These are phyloP conservation scores for Boletus rex-veris DNA, from an alignment of 768 basidiomycete genomes.

Conservation along the genomic window DNA sequence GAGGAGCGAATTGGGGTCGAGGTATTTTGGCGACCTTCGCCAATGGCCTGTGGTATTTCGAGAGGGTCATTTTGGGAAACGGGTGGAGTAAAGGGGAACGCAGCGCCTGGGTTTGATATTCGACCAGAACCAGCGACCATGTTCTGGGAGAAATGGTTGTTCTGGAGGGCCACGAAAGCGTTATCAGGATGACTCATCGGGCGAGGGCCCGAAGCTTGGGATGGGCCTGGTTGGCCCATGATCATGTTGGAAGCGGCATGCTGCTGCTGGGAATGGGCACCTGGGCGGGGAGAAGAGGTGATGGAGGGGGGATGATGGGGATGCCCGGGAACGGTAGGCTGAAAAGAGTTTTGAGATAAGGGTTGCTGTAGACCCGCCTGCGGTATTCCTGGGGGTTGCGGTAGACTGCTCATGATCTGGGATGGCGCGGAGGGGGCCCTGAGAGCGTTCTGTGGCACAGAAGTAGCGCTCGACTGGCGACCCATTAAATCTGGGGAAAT, in stretches of 20 bases:
- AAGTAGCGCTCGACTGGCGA: slow-evolving; percentile 37
- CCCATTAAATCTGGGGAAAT: slow-evolving; percentile 45
- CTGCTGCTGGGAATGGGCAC: slow-evolving; percentile 28
- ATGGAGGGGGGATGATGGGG: slow-evolving; percentile 30
- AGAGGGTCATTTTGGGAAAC: slow-evolving; percentile 47
- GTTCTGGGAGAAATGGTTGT: slow-evolving; percentile 31
- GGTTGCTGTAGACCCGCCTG: slow-evolving; percentile 29
- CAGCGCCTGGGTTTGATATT: slow-evolving; percentile 31
- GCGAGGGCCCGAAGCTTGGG: slow-evolving; percentile 28
- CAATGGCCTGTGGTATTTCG: slow-evolving; percentile 45
- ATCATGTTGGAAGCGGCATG: slow-evolving; percentile 27
- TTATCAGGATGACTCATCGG: slow-evolving; percentile 47
- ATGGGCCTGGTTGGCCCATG: slow-evolving; percentile 30
- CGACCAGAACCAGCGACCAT: slow-evolving; percentile 35
- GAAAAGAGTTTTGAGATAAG: slow-evolving; percentile 32
- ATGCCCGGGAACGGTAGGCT: slow-evolving; percentile 23
- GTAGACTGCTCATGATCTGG: slow-evolving; percentile 47
- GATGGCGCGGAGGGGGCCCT: slow-evolving; percentile 44
- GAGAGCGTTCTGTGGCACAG: slow-evolving; percentile 41
- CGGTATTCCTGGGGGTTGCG: slow-evolving; percentile 34
- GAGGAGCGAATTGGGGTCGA: slow-evolving; percentile 35
- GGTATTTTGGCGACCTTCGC: slow-evolving; percentile 38
- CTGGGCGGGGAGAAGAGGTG: slow-evolving; percentile 31
- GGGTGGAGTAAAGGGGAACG: slow-evolving; percentile 45
- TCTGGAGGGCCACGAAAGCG: slow-evolving; percentile 43